These are phyloP conservation scores for Fagus crenata DNA, from an alignment of 306 rosid genomes.

Conservation along the genomic window DNA sequence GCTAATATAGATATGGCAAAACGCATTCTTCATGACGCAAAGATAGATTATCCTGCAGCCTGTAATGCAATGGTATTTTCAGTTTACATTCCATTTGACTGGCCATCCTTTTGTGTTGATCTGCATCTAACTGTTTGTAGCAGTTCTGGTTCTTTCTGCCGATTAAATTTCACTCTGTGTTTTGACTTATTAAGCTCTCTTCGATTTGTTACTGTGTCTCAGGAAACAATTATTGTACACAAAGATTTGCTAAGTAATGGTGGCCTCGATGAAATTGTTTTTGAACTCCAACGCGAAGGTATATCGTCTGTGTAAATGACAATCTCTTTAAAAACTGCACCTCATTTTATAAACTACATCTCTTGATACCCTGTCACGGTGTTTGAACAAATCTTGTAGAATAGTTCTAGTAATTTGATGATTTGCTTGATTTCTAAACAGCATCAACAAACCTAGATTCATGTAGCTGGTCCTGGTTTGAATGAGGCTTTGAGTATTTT, in stretches of 20 bases:
- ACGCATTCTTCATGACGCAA: constrained; percentile 72
- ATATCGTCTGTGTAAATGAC: constrained; percentile 16
- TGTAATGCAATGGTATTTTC: constrained; percentile 78
- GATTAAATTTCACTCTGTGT: constrained; percentile 1
- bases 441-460: background rate
- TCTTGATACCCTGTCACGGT: background rate
- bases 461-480: background rate
- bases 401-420: background rate
- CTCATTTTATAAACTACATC: constrained; percentile 9
- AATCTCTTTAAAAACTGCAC: constrained; percentile 4
- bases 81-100: constrained; percentile 14
- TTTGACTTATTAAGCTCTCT: constrained; percentile 3
- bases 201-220: constrained; percentile 28
- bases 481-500: background rate
- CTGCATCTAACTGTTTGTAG: background rate
- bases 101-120: background rate
- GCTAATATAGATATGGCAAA: constrained; percentile 78
- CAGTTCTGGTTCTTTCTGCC: constrained; percentile 6
- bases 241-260: constrained; percentile 56
- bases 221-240: constrained; percentile 93
- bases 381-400: background rate
- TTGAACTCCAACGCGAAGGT: constrained; percentile 70
- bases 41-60: constrained; percentile 77
- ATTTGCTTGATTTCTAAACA: background rate
- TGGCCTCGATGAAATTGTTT: constrained; percentile 48